These are phyloP conservation scores for Filobasidium uniguttulatum DNA, from an alignment of 1,284 basidiomycete species.

Conservation along the genomic window DNA sequence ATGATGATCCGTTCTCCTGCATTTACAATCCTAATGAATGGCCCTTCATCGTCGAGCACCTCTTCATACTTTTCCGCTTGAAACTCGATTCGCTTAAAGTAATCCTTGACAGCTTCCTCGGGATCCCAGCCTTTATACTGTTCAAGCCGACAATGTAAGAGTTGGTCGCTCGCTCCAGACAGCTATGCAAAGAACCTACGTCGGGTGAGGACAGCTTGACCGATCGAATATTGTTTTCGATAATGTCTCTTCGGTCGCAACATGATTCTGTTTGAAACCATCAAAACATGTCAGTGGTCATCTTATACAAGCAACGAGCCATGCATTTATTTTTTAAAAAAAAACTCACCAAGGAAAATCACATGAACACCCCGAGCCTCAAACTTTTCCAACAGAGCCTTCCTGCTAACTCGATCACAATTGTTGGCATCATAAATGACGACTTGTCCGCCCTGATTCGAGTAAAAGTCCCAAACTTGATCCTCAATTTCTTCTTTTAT, in stretches of 20 bases:
- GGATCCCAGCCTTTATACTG: conserved; percentile 89
- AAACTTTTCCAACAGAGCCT: conserved; percentile 67
- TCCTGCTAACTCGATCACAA: conserved; percentile 55
- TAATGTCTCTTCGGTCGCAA: conserved; percentile 80
- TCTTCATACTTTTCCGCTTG: conserved; percentile 75
- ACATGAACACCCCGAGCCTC: conserved; percentile 74
- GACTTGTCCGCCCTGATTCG: conserved; percentile 64
- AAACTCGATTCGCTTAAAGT: conserved; percentile 73
- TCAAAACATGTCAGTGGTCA: background rate
- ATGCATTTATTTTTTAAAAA: no score
- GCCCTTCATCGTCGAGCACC: conserved; percentile 49
- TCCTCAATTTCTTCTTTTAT: conserved; percentile 73
- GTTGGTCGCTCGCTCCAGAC: background rate
- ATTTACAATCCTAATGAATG: conserved; percentile 92
- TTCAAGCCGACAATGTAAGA: background rate
- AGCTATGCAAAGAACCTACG: conserved; percentile 46
- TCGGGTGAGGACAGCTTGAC: conserved; percentile 98
- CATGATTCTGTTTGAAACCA: conserved; percentile 50
- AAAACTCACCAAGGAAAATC: conserved; percentile 74
- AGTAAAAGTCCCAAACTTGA: conserved; percentile 79
- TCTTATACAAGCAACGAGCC: no score
- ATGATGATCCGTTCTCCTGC: conserved; percentile 89
- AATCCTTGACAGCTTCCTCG: conserved; percentile 79
- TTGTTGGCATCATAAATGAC: conserved; percentile 99
- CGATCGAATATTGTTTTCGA: conserved; percentile 83